Base-by-base conservation (phyloP, 2,329 filamentous ascomycete species). In the Blastomyces emzantsi region DNA sequence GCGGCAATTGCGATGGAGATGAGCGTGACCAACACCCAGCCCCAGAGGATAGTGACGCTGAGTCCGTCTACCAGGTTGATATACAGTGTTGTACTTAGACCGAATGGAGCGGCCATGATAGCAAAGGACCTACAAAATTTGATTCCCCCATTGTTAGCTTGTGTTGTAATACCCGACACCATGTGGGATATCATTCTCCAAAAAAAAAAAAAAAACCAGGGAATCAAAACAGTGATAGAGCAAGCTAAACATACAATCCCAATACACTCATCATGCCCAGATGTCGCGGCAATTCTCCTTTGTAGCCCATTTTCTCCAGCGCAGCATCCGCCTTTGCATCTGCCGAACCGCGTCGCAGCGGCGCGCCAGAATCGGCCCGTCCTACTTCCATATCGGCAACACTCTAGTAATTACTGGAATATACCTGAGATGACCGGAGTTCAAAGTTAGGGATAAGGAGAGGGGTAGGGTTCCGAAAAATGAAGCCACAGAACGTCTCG, bases 81-180 rank as follows among this genome's bases (percentile, higher is more conserved):
- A 75, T 84, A 86, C 66, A 90, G 78, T 1, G 87, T 90, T 19
- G 87, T 89, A 39, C 81, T 84, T 47, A 89, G 78, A 45, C 87
- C 87, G 68, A 86, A 88, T 0, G 86, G 86, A 13, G 86, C 86
- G 13, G 87, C 87, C 86, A 90, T 90, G 73, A 90, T 90, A 61
- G 87, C 87, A 71, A 90, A 90, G 55, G 86, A 88, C 67, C 78
- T 80, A 25, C 19, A 52, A 39, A 36, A 22, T 60, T 47, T 7
- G 9, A 30, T 45, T 41, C 15, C 36, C 33, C 55, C n/a, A n/a
- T n/a, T 57, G n/a, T 57, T 41, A 57, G 55, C 22, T 45, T 19
- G 5, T 25, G 36, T 15, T 45, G n/a, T 28, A 36, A 39, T n/a
- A 5, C 43, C 17, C 63, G 68, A 67, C 33, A 68, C 60, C 19